Conservation (phyloP, 192 early-diverging fungal species). For the Backusella australiensis region DNA sequence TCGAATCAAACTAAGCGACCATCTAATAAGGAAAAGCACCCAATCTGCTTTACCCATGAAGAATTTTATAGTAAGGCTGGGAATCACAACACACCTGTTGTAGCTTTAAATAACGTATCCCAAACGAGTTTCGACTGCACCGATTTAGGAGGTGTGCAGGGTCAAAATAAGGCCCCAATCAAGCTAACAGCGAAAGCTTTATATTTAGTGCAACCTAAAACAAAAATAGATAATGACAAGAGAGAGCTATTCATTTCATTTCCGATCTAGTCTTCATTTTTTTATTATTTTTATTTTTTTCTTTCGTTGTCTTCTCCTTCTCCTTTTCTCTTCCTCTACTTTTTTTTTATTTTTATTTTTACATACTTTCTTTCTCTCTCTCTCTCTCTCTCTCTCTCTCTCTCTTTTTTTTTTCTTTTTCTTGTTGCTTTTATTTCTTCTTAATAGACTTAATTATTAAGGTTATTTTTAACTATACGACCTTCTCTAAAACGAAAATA, state of each 20-base stretch:
- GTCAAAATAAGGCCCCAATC: background rate
- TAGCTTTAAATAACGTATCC: background rate
- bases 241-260: background rate
- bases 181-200: background rate
- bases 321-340: background rate
- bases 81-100: background rate
- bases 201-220: background rate
- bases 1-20: background rate
- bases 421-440: background rate
- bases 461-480: background rate
- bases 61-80: background rate
- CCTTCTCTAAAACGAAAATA: background rate
- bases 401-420: background rate
- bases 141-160: constrained; percentile 1
- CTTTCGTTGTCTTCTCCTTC: background rate
- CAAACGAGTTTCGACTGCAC: constrained; percentile 2
- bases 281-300: background rate
- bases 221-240: background rate
- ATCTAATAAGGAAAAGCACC: background rate
- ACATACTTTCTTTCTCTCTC: background rate
- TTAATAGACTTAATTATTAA: background rate
- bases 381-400: background rate
- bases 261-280: background rate
- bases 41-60: background rate
- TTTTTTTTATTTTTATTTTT: background rate